These are phyloP conservation scores for Warburgia ugandensis DNA, from an alignment of 164 flowering plant genomes.

Conservation along the genomic window DNA sequence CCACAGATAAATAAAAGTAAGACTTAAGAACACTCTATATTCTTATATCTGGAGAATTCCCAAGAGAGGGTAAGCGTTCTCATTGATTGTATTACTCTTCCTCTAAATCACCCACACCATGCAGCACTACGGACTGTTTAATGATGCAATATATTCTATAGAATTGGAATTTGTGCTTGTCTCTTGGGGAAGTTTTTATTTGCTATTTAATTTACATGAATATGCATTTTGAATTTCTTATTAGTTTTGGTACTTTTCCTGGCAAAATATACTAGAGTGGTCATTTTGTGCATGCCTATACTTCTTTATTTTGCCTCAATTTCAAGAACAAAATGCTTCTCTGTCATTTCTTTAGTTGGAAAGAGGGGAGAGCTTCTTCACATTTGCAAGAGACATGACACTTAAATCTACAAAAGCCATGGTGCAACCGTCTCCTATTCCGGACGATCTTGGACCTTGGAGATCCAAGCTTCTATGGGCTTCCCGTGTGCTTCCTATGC, in stretches of 20 bases:
- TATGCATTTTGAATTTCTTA: too few species aligned
- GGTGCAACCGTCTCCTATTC: conserved; percentile 42
- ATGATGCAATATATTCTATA: too few species aligned
- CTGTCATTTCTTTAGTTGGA: conserved; percentile 41
- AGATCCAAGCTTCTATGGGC: conserved; percentile 93
- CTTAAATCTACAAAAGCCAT: conserved; percentile 76
- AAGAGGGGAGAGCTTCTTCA: conserved; percentile 82
- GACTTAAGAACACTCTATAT: too few species aligned
- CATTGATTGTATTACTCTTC: too few species aligned
- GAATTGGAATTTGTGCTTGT: too few species aligned
- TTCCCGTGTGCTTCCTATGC: conserved; percentile 91
- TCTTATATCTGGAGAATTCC: too few species aligned
- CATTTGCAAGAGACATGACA: conserved; percentile 93
- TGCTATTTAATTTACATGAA: too few species aligned
- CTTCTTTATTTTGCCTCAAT: not conserved
- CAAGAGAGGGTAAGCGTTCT: too few species aligned
- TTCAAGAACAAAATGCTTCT: not conserved
- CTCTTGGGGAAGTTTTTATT: too few species aligned
- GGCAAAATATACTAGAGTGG: not conserved
- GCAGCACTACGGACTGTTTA: too few species aligned
- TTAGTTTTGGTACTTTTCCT: not conserved
- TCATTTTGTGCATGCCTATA: not conserved
- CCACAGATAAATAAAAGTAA: too few species aligned
- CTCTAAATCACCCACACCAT: too few species aligned
- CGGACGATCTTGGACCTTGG: conserved; percentile 80